Conservation (phyloP, 306 rosid genomes). For the barrel medic (Medicago truncatula) region DNA sequence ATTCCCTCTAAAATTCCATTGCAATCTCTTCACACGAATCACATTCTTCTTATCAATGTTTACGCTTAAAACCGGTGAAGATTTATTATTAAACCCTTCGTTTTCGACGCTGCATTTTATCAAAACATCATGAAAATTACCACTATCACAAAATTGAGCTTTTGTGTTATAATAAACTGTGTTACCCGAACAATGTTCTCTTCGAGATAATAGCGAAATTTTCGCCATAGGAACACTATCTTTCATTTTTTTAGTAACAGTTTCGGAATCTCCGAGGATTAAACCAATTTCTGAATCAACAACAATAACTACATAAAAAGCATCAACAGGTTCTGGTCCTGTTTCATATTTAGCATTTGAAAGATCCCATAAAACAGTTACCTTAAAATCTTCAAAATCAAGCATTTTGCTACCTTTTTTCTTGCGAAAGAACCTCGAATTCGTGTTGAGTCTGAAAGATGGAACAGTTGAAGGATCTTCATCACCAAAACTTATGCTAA, state of each 20-base stretch:
- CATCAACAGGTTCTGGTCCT: slow-evolving; percentile 78
- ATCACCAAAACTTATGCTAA: slow-evolving; percentile 57
- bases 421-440: slow-evolving; percentile 68
- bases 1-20: slow-evolving; percentile 96
- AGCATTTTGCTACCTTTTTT: slow-evolving; percentile 70
- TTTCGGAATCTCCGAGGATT: slow-evolving; percentile 67
- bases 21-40: slow-evolving; percentile 83
- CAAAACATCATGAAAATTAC: slow-evolving; percentile 69
- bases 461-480: slow-evolving; percentile 36
- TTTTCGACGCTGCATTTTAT: slow-evolving; percentile 66
- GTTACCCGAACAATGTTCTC: slow-evolving; percentile 74
- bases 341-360: slow-evolving; percentile 66
- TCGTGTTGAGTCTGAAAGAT: slow-evolving; percentile 73
- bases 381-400: slow-evolving; percentile 53
- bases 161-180: slow-evolving; percentile 66
- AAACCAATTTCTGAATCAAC: slow-evolving; percentile 78
- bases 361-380: slow-evolving; percentile 82
- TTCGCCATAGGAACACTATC: slow-evolving; percentile 37
- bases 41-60: slow-evolving; percentile 80
- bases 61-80: slow-evolving; percentile 58
- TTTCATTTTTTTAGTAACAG: slow-evolving; percentile 48
- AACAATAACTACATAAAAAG: slow-evolving; percentile 58
- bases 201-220: slow-evolving; percentile 54
- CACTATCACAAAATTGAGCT: slow-evolving; percentile 75
- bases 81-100: slow-evolving; percentile 47